A percentile compares a stretch with the other conserved stretches of the same genome.
Conservation (phyloP, 768 basidiomycete species). For the Scleroderma bovista region DNA sequence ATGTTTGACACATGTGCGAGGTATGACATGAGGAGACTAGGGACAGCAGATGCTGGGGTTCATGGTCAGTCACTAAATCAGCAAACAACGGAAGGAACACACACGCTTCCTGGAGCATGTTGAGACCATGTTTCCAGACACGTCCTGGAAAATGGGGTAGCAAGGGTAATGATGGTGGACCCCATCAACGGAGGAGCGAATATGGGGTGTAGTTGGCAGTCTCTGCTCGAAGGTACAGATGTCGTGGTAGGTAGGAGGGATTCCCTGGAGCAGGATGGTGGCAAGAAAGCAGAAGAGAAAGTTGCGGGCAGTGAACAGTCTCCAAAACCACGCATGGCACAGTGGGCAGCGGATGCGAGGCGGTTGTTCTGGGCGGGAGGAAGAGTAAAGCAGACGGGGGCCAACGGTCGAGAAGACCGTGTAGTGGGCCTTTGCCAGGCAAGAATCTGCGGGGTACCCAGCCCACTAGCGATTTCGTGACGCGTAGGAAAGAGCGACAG, state of each 20-base stretch:
- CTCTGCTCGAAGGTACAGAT: conserved; percentile 30
- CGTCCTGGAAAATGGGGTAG: conserved; percentile 48
- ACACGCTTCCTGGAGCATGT: conserved; percentile 60
- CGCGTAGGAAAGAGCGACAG: background rate
- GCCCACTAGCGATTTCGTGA: background rate
- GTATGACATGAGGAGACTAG: conserved; percentile 46
- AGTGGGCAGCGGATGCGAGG: conserved; percentile 6
- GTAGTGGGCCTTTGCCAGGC: too few relatives aligned
- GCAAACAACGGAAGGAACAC: conserved; percentile 15
- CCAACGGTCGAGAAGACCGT: too few relatives aligned
- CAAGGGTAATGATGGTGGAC: conserved; percentile 6
- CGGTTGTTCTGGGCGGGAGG: background rate
- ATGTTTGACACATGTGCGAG: conserved; percentile 45
- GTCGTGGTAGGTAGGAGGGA: conserved; percentile 36
- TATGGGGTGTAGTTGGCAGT: conserved; percentile 36
- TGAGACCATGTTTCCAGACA: conserved; percentile 56
- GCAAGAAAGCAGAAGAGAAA: conserved; percentile 23
- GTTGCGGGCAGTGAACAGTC: conserved; percentile 22
- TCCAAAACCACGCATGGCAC: conserved; percentile 9
- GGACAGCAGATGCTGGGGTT: background rate
- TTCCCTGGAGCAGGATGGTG: conserved; percentile 30
- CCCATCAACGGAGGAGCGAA: conserved; percentile 5
- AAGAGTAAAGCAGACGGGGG: background rate
- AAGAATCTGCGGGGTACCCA: conserved; percentile 8
- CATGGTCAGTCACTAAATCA: background rate